Evolutionary conservation across 192 early-diverging fungal species (phyloP).

Genomic region (Backusella psychrophila): DNA sequence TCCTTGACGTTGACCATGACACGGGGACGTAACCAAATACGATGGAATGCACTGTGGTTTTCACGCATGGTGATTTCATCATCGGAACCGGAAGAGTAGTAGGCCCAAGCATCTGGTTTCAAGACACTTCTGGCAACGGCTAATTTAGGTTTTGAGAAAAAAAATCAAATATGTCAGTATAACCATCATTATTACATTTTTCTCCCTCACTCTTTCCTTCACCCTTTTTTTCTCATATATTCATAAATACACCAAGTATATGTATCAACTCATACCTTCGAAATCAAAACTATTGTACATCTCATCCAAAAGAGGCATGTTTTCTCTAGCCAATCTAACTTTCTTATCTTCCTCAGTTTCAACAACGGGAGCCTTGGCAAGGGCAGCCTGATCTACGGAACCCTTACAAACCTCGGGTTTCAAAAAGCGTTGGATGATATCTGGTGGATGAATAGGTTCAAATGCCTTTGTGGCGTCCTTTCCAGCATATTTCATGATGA

Average conservation of each 20-base stretch:
- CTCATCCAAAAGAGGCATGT: constrained; percentile 50
- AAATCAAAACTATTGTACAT: constrained; percentile 76
- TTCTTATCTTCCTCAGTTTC: constrained; percentile 40
- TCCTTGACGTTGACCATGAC: constrained; percentile 72
- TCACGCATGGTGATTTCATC: constrained; percentile 82
- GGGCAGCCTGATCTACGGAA: constrained; percentile 40
- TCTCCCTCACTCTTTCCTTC: too few species aligned
- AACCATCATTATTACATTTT: background rate
- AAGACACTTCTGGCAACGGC: constrained; percentile 55
- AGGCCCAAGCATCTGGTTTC: constrained; percentile 72
- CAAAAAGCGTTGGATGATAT: constrained; percentile 57
- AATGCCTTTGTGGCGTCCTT: constrained; percentile 67
- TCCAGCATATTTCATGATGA: constrained; percentile 67
- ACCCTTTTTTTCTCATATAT: background rate
- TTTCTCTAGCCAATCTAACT: constrained; percentile 24
- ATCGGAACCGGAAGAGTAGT: constrained; percentile 79
- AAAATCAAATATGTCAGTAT: too few species aligned
- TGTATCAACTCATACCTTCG: constrained; percentile 38
- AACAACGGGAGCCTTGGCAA: constrained; percentile 19
- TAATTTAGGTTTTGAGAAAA: background rate
- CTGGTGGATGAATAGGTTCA: constrained; percentile 61
- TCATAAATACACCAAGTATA: background rate
- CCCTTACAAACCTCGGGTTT: constrained; percentile 54
- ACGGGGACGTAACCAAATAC: constrained; percentile 69
- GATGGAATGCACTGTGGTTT: constrained; percentile 75